Evolutionary conservation across 2,329 filamentous ascomycete species (phyloP), one percentile per base, ranked within the genome.

Genomic region (Lecanicillium sp.): DNA sequence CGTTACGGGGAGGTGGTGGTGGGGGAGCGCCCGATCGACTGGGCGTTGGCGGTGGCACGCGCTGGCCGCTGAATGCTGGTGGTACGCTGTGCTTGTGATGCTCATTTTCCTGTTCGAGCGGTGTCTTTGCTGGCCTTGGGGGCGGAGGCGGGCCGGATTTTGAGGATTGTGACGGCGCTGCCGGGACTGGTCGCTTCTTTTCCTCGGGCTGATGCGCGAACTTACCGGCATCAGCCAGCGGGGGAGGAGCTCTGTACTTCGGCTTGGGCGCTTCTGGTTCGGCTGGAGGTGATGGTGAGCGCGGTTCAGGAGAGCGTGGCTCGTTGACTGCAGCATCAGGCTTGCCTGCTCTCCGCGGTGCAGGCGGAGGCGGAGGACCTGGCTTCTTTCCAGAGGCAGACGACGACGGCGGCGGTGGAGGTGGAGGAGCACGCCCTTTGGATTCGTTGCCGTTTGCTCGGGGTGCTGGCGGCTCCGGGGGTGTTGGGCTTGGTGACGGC

Each of bases 191-290:
- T 19, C 53, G 49, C 18, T 57, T 43, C 9, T 42, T 39, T 4
- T 40, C 35, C 22, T 40, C 35, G 59, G 53, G 67, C 50, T 58
- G 73, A 62, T 80, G 71, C 4, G 83, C 87, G 55, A 78, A 92
- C 60, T 86, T 94, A 28, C 92, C 92, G 42, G 92, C 92, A 58
- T 95, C 89, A 40, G 86, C 78, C 43, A 96, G 64, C 3, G 90
- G 85, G 25, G 92, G 92, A 33, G 92, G 92, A 8, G 86, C 90
- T 47, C 80, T 75, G 65, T 94, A 96, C 50, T 72, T 74, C 8
- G 78, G 77, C 16, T 30, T 27, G 7, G 41, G 36, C 16, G 34
- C 35, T 9, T 35, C 28, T 8, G 40, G 36, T 2, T 33, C 35
- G 4, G 38, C 15, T 15, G 79, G 74, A 13, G 60, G 58, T 9